Evolutionary conservation across 441 rosid genomes (phyloP).

Genomic region (Eruca vesicaria): DNA sequence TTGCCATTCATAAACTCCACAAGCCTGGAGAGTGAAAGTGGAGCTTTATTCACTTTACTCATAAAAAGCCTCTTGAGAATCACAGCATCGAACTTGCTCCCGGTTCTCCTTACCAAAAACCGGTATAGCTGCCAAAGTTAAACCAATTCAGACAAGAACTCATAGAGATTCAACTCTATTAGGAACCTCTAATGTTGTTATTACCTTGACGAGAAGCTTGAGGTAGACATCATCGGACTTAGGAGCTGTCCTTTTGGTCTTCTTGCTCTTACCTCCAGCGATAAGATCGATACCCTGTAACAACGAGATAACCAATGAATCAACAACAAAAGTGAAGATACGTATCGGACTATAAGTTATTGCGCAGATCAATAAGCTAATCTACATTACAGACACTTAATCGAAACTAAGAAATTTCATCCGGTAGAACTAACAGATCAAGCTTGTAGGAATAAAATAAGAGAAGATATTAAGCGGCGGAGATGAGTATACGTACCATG

Average conservation of each 20-base stretch:
- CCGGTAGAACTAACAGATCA: too few relatives aligned
- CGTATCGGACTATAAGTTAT: neutral
- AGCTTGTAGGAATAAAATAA: too few relatives aligned
- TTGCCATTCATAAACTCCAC: constrained; percentile 54
- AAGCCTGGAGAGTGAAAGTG: constrained; percentile 75
- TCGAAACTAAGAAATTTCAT: neutral
- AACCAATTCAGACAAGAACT: neutral
- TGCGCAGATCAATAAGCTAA: neutral
- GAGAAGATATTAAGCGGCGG: neutral
- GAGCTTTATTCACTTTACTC: constrained; percentile 88
- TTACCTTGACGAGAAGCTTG: constrained; percentile 41
- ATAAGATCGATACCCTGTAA: constrained; percentile 76
- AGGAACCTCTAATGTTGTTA: too few relatives aligned
- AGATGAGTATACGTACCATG: constrained; percentile 37
- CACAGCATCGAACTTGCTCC: constrained; percentile 86
- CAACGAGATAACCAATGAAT: neutral
- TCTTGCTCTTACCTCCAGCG: constrained; percentile 92
- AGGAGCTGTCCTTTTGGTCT: constrained; percentile 75
- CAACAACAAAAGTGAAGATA: neutral
- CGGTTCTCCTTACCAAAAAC: constrained; percentile 81
- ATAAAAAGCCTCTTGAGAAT: constrained; percentile 82
- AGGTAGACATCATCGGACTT: constrained; percentile 88
- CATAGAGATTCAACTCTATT: neutral
- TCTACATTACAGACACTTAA: too few relatives aligned
- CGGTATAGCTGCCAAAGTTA: constrained; percentile 53